phyloP scores from a whole-genome alignment of 768 basidiomycete species.

The Pisolithus tinctorius region DNA sequence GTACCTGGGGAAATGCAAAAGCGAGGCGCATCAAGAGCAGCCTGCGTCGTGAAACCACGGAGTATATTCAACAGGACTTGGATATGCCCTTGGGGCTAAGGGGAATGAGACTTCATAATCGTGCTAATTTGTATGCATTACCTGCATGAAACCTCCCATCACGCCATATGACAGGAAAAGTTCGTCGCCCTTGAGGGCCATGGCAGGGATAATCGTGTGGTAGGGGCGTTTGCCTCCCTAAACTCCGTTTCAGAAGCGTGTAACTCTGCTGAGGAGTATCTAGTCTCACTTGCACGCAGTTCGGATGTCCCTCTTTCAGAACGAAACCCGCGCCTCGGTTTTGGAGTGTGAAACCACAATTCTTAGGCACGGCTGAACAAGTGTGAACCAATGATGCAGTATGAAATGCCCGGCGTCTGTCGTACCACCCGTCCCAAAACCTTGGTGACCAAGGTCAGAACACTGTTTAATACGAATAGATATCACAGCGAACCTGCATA shows the following conservation, averaged over 20 bases:
- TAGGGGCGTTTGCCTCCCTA: slow-evolving; percentile 82
- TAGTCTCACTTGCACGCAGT: slow-evolving; percentile 58
- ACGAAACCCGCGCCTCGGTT: slow-evolving; percentile 87
- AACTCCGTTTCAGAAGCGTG: background rate
- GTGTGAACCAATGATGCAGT: slow-evolving; percentile 2
- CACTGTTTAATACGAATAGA: background rate
- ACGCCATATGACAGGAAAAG: slow-evolving; percentile 87
- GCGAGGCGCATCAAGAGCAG: slow-evolving; percentile 88
- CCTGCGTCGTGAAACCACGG: slow-evolving; percentile 80
- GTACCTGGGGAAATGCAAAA: slow-evolving; percentile 91
- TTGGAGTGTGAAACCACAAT: slow-evolving; percentile 95
- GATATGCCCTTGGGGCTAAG: slow-evolving; percentile 88
- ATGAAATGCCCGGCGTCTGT: background rate
- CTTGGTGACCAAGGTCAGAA: slow-evolving; percentile 26
- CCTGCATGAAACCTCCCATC: slow-evolving; percentile 92
- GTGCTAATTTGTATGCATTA: slow-evolving; percentile 8
- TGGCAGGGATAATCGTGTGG: slow-evolving; percentile 92
- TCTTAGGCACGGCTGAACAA: slow-evolving; percentile 73
- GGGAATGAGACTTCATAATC: background rate
- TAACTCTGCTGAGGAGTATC: background rate
- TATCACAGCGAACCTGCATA: slow-evolving; percentile 53
- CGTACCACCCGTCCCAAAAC: slow-evolving; percentile 84
- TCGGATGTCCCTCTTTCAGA: slow-evolving; percentile 76
- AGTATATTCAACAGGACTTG: slow-evolving; percentile 91
- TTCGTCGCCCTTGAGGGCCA: slow-evolving; percentile 72